A percentile compares a stretch with the other conserved stretches of the same genome.
phyloP scores from a whole-genome alignment of 2,329 filamentous ascomycete species.

The Geosmithia morbida region DNA sequence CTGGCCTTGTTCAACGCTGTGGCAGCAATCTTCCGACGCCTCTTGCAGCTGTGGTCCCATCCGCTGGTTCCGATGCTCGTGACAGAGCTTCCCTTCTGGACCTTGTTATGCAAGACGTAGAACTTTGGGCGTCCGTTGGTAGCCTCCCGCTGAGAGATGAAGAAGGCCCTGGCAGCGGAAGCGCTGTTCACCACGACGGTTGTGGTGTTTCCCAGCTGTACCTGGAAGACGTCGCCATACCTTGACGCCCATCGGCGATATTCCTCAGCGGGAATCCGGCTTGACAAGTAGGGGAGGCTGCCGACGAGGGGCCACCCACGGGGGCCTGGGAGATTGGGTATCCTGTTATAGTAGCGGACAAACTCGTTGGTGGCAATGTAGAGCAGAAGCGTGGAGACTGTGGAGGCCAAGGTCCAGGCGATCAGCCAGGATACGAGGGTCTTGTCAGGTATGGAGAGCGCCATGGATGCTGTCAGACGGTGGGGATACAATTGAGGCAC shows the following conservation, averaged over 20 bases:
- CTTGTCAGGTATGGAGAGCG: background rate
- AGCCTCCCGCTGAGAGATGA: slow-evolving; percentile 52
- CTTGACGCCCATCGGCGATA: slow-evolving; percentile 13
- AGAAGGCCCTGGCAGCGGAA: slow-evolving; percentile 47
- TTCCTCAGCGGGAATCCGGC: slow-evolving; percentile 7
- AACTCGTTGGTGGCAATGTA: slow-evolving; percentile 3
- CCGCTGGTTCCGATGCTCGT: slow-evolving; percentile 47
- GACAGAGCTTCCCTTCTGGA: slow-evolving; percentile 20
- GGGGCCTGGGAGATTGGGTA: slow-evolving; percentile 5
- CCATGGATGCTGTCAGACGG: background rate
- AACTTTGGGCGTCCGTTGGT: slow-evolving; percentile 51
- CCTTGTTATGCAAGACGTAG: slow-evolving; percentile 46
- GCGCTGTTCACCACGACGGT: slow-evolving; percentile 55
- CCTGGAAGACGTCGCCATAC: slow-evolving; percentile 17
- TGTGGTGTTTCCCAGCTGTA: slow-evolving; percentile 28
- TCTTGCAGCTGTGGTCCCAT: slow-evolving; percentile 57
- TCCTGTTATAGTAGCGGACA: slow-evolving; percentile 1
- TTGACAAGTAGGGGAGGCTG: slow-evolving; percentile 1
- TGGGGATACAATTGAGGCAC: too few species aligned
- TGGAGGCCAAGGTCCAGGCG: background rate
- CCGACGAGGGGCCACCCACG: slow-evolving; percentile 5
- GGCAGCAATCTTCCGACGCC: slow-evolving; percentile 49
- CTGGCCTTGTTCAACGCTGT: slow-evolving; percentile 52
- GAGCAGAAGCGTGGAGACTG: background rate
- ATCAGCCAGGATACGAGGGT: background rate